Percentiles rank a stretch among this genome's conserved stretches.
Evolutionary conservation across 1,284 basidiomycete genomes (phyloP).

Genomic region (Apiotrichum porosum): DNA sequence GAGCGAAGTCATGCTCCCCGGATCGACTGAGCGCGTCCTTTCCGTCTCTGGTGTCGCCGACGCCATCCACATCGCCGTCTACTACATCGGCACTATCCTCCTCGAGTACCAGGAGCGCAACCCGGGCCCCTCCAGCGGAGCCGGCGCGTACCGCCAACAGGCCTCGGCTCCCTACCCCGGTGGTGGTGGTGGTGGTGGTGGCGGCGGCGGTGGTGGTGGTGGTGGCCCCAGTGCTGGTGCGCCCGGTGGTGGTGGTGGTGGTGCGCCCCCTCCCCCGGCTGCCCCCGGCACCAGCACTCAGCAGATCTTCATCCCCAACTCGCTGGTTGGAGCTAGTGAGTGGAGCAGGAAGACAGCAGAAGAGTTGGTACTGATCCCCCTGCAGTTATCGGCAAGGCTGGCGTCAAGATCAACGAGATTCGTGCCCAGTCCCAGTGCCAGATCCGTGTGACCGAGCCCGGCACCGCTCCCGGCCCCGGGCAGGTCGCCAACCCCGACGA

Average conservation of each 20-base stretch:
- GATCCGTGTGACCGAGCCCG: slow-evolving; percentile 99
- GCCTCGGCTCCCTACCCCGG: slow-evolving; percentile 14
- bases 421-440: slow-evolving; percentile 85
- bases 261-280: slow-evolving; percentile 18
- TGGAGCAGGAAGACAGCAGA: slow-evolving; percentile 6
- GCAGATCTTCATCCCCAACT: slow-evolving; percentile 98
- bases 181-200: slow-evolving; percentile 7
- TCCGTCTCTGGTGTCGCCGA: slow-evolving; percentile 99
- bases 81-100: slow-evolving; percentile 95
- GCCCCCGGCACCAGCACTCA: slow-evolving; percentile 69
- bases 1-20: slow-evolving; percentile 95
- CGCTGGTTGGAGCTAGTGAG: slow-evolving; percentile 83
- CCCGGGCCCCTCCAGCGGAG: slow-evolving; percentile 27
- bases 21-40: slow-evolving; percentile 97
- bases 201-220: slow-evolving; percentile 6
- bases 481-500: slow-evolving; percentile 62
- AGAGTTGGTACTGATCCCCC: too few species aligned
- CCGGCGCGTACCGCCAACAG: slow-evolving; percentile 43
- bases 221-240: slow-evolving; percentile 8
- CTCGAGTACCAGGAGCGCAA: slow-evolving; percentile 85
- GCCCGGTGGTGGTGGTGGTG: slow-evolving; percentile 6
- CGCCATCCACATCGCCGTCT: slow-evolving; percentile 98
- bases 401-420: slow-evolving; percentile 98
- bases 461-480: slow-evolving; percentile 54
- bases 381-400: slow-evolving; percentile 89